Base-by-base conservation (phyloP, 495 filamentous ascomycete species). In the Penicillium parvum region DNA sequence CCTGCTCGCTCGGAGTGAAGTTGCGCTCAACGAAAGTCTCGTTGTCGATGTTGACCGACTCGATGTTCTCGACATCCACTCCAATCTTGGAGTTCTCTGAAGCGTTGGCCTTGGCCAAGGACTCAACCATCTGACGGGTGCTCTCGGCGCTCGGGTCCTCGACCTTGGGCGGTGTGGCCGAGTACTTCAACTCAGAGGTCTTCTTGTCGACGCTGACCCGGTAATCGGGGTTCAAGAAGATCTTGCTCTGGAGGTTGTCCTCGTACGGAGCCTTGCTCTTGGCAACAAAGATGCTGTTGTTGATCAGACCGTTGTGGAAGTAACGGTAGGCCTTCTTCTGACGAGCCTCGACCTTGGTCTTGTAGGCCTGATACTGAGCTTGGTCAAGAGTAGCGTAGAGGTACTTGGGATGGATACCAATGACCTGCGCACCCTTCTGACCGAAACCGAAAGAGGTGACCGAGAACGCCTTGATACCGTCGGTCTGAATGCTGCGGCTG, bases 361-460 rank as follows among this genome's bases (percentile, higher is more conserved):
- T 84, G 77, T 99, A 99, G 34, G 77, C 71, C 32, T 81, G 64
- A 67, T 85, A 97, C 35, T 89, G 84, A 19, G 84, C 71, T 66
- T 86, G 77, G 64, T 96, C 90, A 22, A 99, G 86, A n/a, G 85
- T 82, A 20, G 94, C 92, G 60, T 83, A 99, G 41, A 99, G 82
- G 64, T 97, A 99, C 64, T 84, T 90, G 43, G 92, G 87, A 64
- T 97, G 91, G 38, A 99, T 85, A 69, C 91, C 94, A 61, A 99
- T 90, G 32, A 85, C 90, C 69, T 97, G 94, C 36, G 92, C 89
- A 57, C 92, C 92, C 79, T 97, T 97, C 68, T 99, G 92, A 45
- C 92, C 92, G 73, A 99, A 99, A 66, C 92, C 92, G 68, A 99
- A 99, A 2, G 92, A 99, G 10, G 94, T 99, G 40, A 99, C 85